These are phyloP conservation scores for Kodamaea sp. DNA, from an alignment of 1,139 yeast genomes.

Conservation along the genomic window DNA sequence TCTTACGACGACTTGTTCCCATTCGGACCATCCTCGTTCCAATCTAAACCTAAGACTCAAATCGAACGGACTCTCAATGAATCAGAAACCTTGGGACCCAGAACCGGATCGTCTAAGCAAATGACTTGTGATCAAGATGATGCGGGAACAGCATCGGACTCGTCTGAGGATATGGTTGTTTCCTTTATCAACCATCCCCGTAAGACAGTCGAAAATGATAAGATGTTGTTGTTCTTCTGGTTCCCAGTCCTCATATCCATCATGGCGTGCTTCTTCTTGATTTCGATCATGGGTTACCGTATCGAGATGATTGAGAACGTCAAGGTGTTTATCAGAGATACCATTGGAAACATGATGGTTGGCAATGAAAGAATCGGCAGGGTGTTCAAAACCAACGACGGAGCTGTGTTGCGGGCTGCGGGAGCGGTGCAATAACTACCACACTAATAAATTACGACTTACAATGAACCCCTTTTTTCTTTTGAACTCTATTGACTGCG, in stretches of 20 bases:
- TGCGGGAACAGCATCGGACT: constrained; percentile 44
- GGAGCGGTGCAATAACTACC: no score
- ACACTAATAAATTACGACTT: no score
- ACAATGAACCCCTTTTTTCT: no score
- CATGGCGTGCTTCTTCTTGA: constrained; percentile 50
- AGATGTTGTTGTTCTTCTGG: constrained; percentile 89
- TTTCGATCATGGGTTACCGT: constrained; percentile 53
- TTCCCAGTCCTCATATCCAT: constrained; percentile 62
- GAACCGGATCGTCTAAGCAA: constrained; percentile 6
- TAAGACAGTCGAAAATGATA: constrained; percentile 76
- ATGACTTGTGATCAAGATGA: constrained; percentile 25
- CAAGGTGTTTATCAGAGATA: constrained; percentile 51
- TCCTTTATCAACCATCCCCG: constrained; percentile 58
- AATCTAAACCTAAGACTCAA: constrained; percentile 36
- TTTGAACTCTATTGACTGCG: no score
- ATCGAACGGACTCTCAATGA: constrained; percentile 37
- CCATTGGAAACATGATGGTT: constrained; percentile 61
- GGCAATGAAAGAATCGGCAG: constrained; percentile 70
- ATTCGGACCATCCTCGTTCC: constrained; percentile 41
- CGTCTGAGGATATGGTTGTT: constrained; percentile 53
- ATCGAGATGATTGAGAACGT: constrained; percentile 41
- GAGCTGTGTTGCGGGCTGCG: neutral
- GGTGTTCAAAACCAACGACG: constrained; percentile 37
- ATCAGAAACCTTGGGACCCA: constrained; percentile 3
- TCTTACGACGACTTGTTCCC: constrained; percentile 86